phyloP scores from a whole-genome alignment of 23 red algal species.

The Agarophyton chilense region DNA sequence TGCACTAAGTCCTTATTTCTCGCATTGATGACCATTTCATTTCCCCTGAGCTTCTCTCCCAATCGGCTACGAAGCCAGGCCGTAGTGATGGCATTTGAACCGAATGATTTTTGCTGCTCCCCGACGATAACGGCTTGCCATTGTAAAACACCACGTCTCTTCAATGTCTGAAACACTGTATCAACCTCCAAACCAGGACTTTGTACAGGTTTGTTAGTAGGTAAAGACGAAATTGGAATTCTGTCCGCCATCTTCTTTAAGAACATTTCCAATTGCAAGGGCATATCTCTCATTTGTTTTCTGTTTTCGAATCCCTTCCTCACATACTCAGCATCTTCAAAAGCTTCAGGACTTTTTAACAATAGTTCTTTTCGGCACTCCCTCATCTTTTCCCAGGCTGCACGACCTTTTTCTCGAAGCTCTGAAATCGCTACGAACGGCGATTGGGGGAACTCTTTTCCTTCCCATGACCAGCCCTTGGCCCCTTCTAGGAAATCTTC shows the following conservation, averaged over 20 bases:
- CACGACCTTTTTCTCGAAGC: neutral
- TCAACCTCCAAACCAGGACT: neutral
- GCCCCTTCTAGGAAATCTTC: neutral
- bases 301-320: neutral
- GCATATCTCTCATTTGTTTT: neutral
- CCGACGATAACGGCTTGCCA: constrained; percentile 14
- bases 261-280: neutral
- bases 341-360: neutral
- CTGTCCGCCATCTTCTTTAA: neutral
- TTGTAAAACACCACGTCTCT: neutral
- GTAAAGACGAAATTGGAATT: neutral
- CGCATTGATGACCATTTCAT: neutral
- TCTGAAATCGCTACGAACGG: neutral
- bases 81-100: neutral
- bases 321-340: neutral
- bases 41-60: neutral
- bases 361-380: neutral
- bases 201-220: neutral
- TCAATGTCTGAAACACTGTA: neutral
- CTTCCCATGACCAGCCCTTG: constrained; percentile 21
- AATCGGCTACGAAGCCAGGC: constrained; percentile 13
- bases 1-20: neutral
- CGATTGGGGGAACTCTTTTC: neutral
- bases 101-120: neutral
- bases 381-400: neutral